Evolutionary conservation across 129 eudicot species (phyloP).

Genomic region (Flaveria brownii): DNA sequence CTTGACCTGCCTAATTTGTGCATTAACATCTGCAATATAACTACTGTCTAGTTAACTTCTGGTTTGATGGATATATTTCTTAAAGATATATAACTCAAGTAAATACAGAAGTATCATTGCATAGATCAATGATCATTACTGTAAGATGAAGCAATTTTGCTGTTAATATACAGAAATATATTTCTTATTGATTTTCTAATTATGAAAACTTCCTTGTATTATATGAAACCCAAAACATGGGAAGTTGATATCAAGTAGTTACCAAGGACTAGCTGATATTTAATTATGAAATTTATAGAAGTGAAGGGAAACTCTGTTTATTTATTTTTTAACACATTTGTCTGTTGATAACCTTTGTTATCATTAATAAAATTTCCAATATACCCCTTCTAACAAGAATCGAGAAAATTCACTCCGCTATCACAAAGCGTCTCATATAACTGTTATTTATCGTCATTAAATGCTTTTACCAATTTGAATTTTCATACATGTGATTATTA

Average conservation of each 20-base stretch:
- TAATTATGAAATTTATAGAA: background rate
- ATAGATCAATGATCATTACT: background rate
- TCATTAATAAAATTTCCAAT: background rate
- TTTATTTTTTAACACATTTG: background rate
- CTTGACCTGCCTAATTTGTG: slow-evolving; percentile 3
- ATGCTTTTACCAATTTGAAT: background rate
- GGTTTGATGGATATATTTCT: background rate
- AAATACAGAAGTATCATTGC: background rate
- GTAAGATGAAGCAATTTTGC: background rate
- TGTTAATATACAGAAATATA: background rate
- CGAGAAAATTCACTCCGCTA: background rate
- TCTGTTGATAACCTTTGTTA: background rate
- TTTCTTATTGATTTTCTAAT: background rate
- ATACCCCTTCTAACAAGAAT: background rate
- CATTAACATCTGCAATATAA: background rate
- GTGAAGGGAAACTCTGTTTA: background rate
- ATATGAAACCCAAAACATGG: background rate
- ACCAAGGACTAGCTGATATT: background rate
- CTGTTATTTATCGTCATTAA: background rate
- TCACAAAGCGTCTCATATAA: background rate
- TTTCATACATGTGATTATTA: background rate
- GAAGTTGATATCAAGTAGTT: background rate
- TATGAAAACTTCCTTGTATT: background rate
- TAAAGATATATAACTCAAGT: background rate
- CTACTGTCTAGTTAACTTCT: background rate